Percentiles rank a stretch among this genome's conserved stretches.
Conservation (phyloP, 108 stramenopile species). For the Schizochytrium sp. region DNA sequence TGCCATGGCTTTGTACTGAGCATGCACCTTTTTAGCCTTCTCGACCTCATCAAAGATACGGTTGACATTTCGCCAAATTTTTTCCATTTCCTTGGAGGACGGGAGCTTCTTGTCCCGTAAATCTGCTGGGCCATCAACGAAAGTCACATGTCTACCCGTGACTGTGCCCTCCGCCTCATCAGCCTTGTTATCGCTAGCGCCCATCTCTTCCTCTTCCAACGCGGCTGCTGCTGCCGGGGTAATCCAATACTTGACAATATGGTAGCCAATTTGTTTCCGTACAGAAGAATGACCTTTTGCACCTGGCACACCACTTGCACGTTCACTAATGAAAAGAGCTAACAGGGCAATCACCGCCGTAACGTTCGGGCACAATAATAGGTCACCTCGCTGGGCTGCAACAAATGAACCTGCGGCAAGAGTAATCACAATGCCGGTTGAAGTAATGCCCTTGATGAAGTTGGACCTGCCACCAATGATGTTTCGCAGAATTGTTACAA, state of each 20-base stretch:
- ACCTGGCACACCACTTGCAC: background rate
- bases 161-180: background rate
- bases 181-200: background rate
- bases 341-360: background rate
- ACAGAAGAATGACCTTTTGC: background rate
- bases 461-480: constrained; percentile 2
- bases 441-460: constrained; percentile 31
- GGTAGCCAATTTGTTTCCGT: background rate
- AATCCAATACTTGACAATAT: background rate
- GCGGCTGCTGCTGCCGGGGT: background rate
- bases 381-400: background rate
- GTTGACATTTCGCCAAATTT: constrained; percentile 1
- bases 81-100: background rate
- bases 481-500: background rate
- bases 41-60: background rate
- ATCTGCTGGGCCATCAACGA: background rate
- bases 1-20: background rate
- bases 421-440: background rate
- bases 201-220: background rate
- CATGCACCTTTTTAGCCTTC: constrained; percentile 11
- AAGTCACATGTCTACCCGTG: background rate
- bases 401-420: background rate
- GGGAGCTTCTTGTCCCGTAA: background rate
- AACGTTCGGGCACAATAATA: background rate
- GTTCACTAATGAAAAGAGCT: background rate